Percentiles rank a stretch among this genome's conserved stretches.
These are phyloP conservation scores for Trichomonascaceae sp. DNA, from an alignment of 1,139 yeast genomes.

Conservation along the genomic window DNA sequence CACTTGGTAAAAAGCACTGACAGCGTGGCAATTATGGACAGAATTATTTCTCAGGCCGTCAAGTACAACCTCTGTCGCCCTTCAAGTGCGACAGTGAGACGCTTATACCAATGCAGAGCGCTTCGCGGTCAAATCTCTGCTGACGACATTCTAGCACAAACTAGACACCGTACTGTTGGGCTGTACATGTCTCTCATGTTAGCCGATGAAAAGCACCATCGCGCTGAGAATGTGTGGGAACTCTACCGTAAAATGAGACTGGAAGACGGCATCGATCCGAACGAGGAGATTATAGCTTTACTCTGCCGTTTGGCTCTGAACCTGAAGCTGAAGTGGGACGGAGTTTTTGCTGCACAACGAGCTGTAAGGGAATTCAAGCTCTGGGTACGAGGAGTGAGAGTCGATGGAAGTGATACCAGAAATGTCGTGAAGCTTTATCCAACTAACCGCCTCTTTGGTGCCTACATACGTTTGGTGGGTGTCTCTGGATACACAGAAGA, in stretches of 20 bases:
- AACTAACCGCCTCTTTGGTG: slow-evolving; percentile 34
- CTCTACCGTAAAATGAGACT: slow-evolving; percentile 13
- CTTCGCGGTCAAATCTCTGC: slow-evolving; percentile 1
- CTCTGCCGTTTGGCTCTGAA: slow-evolving; percentile 19
- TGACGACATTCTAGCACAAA: slow-evolving; percentile 1
- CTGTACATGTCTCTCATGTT: slow-evolving; percentile 10
- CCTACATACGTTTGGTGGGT: slow-evolving; percentile 39
- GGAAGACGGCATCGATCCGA: slow-evolving; percentile 14
- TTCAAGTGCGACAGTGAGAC: too few relatives aligned
- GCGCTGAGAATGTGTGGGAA: slow-evolving; percentile 16
- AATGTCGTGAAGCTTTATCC: slow-evolving; percentile 32
- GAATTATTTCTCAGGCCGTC: too few relatives aligned
- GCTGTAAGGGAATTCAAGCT: slow-evolving; percentile 45
- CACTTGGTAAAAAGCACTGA: too few relatives aligned
- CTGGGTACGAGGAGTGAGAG: slow-evolving; percentile 21
- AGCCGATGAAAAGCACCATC: too few relatives aligned
- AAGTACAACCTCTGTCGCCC: too few relatives aligned
- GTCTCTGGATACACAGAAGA: slow-evolving; percentile 38
- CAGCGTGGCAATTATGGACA: too few relatives aligned
- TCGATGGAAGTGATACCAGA: slow-evolving; percentile 18
- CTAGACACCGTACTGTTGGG: slow-evolving; percentile 2
- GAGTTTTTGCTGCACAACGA: slow-evolving; percentile 43
- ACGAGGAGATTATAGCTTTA: slow-evolving; percentile 11
- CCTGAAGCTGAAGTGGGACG: slow-evolving; percentile 31
- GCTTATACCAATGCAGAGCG: slow-evolving; percentile 2